Conservation (phyloP, 139 green algal species). For the Desmodesmus armatus region DNA sequence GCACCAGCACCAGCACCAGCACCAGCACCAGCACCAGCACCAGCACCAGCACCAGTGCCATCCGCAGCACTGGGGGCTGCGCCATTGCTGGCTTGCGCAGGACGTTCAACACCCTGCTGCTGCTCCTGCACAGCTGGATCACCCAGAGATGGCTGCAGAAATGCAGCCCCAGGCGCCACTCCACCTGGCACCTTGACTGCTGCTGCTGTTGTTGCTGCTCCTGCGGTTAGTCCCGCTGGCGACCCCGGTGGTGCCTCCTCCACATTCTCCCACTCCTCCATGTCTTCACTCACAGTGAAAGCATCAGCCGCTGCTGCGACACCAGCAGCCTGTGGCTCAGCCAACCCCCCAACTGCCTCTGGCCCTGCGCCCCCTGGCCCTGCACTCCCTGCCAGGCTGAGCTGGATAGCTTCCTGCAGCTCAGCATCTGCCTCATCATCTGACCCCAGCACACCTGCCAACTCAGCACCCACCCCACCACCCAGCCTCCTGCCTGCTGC, state of each 20-base stretch:
- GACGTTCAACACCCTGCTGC: too few relatives aligned
- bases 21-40: background rate
- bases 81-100: background rate
- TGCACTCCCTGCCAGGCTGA: conserved; percentile 59
- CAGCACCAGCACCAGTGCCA: conserved; percentile 8
- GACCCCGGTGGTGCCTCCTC: background rate
- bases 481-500: conserved; percentile 7
- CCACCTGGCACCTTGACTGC: background rate
- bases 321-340: background rate
- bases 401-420: conserved; percentile 78
- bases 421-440: conserved; percentile 67
- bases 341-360: conserved; percentile 30
- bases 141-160: background rate
- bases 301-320: background rate
- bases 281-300: background rate
- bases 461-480: conserved; percentile 10
- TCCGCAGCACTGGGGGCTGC: background rate
- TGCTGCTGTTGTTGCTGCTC: background rate
- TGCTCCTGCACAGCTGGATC: background rate
- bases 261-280: conserved; percentile 19
- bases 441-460: background rate
- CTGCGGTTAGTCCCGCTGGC: too few relatives aligned
- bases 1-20: background rate
- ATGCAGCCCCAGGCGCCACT: background rate
- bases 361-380: background rate